Base-by-base conservation (phyloP, 2,329 filamentous ascomycete genomes). In the Chalaropsis thielavioides region DNA sequence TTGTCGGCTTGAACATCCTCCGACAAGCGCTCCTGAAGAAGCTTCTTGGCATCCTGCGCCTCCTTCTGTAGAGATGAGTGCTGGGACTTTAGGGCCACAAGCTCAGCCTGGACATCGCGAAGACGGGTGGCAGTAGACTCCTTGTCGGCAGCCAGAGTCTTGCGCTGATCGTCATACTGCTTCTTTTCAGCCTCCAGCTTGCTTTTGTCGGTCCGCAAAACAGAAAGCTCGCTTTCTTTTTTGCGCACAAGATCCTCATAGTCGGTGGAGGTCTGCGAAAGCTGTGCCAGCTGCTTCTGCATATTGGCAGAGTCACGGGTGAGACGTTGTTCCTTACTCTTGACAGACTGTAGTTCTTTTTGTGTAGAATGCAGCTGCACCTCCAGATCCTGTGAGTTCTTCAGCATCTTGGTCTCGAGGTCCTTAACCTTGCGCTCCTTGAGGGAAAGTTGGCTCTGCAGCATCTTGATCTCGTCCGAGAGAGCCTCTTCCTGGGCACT, bases 221-320 rank as follows among this genome's bases (percentile, higher is more conserved):
- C 81, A 0, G 87, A 82, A 22, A 99, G 79, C 72, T 99, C 95
- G 73, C 92, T 96, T 72, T 99, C 94, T 73, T 97, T 99, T 67
- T 89, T 87, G 27, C 91, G 83, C 27, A 99, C 88, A 54, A 97
- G 82, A 70, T 97, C 92, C 74, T 99, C 94, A 69, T 96, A 97
- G 72, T 92, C 90, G 0, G 91, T 95, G 0, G 92, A 96, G 0
- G 92, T 96, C 61, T 90, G 86, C 0, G 94, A 94, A 19, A 99
- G 79, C 69, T 96, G 86, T 0, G 88, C 83, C 63, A 99, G 85
- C 71, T 96, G 91, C 70, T 91, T 84, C 64, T 95, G 87, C 59
- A 95, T 83, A 56, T 88, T 85, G 13, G 85, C 83, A 69, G 95
- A 95, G 72, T 99, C 92, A 4, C 87, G 84, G 1, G 85, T 74